Evolutionary conservation across 1,284 basidiomycete species (phyloP), one percentile per base, ranked within the genome.

Genomic region (Pseudomicrostroma phylloplanum): DNA sequence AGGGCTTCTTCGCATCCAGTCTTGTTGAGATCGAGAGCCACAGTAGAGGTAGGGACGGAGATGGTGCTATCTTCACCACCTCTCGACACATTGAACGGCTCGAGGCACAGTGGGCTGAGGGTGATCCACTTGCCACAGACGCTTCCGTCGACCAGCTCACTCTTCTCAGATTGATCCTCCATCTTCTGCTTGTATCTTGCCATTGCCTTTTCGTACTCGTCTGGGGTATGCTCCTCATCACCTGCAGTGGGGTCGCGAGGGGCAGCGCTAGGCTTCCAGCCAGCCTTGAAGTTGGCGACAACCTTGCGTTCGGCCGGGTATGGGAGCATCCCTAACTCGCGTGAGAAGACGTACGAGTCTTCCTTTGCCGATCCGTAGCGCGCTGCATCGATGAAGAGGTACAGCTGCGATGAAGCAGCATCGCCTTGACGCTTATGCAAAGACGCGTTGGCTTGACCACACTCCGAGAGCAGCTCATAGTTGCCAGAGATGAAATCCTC

Each of bases 361-460:
- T 63, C 67, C 9, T 62, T 42, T 55, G 68, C 61, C 12, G 66
- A 70, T 39, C 68, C 55, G 64, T 70, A 71, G 9, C 71, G 67
- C 25, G 69, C 68, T 19, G 71, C 59, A 56, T 73, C 71, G 59
- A 73, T 61, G 57, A 73, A 71, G 56, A 73, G 67, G 66, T 65
- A 73, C n/a, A 71, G 59, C 17, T 58, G 59, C 11, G 64, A 61
- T 2, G 89, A 86, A 25, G 86, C 80, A 4, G 78, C 74, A 0
- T 61, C 70, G 21, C 87, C 85, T 12, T 81, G 81, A 79, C 57
- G 40, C 82, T 77, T 65, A 80, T 96, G 91, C 43, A 96, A 82
- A n/a, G 89, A 89, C 26, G 85, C 84, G 75, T 89, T 91, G 1
- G 93, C 91, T 0, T 91, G 92, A 1, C 92, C 92, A 66, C 92